Evolutionary conservation across 768 basidiomycete species (phyloP).

Genomic region (Rhizopogon salebrosus): DNA sequence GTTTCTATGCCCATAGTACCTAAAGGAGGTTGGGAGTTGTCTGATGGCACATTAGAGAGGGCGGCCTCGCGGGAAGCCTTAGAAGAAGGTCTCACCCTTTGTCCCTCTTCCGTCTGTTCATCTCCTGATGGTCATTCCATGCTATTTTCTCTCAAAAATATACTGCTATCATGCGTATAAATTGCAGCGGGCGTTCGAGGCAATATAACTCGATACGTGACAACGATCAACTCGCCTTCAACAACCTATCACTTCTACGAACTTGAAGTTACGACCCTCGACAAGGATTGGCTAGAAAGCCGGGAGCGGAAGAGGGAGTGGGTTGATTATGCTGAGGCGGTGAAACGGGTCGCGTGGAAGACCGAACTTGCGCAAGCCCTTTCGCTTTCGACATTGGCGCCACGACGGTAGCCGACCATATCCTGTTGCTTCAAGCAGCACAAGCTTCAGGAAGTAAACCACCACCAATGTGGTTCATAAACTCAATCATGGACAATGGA

Average conservation of each 20-base stretch:
- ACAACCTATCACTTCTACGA: constrained; percentile 90
- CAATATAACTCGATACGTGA: constrained; percentile 79
- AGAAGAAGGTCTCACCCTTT: constrained; percentile 94
- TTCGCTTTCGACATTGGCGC: constrained; percentile 64
- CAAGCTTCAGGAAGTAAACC: constrained; percentile 4
- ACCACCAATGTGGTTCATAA: constrained; percentile 7
- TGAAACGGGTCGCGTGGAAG: constrained; percentile 75
- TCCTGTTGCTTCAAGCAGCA: constrained; percentile 5
- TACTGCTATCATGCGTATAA: constrained; percentile 16
- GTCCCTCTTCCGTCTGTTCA: constrained; percentile 69
- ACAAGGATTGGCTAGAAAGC: constrained; percentile 77
- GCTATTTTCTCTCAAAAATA: constrained; percentile 29
- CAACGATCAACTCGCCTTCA: constrained; percentile 72
- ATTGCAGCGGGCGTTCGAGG: constrained; percentile 79
- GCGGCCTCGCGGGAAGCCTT: constrained; percentile 89
- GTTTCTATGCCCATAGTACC: constrained; percentile 49
- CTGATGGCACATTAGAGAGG: constrained; percentile 77
- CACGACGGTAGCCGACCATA: constrained; percentile 34
- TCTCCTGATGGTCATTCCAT: constrained; percentile 59
- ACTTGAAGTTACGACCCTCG: constrained; percentile 73
- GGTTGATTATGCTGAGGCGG: constrained; percentile 84
- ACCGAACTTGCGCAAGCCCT: constrained; percentile 77
- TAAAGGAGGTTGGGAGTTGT: constrained; percentile 88
- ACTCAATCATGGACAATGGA: neutral
- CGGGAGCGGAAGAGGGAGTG: constrained; percentile 79